Evolutionary conservation across 2,329 filamentous ascomycete genomes (phyloP).

Genomic region (Xylaria sp.): DNA sequence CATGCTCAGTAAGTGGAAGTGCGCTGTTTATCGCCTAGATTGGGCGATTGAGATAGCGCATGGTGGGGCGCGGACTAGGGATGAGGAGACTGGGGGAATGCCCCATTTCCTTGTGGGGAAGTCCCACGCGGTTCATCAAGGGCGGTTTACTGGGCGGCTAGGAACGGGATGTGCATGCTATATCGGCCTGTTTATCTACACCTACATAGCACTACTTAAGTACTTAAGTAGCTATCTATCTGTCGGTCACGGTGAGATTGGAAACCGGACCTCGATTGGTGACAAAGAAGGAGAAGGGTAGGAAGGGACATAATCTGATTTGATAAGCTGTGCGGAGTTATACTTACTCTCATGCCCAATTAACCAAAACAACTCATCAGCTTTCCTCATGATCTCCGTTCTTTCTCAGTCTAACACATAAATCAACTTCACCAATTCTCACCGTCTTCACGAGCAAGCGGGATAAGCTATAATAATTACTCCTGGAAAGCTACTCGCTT

Average conservation of each 20-base stretch:
- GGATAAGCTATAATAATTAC: not conserved
- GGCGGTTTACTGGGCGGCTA: conserved; percentile 20
- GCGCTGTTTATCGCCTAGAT: not conserved
- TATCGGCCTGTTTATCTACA: conserved; percentile 18
- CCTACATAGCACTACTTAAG: not conserved
- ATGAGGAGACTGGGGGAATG: conserved; percentile 16
- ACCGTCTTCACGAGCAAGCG: not conserved
- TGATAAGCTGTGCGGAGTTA: conserved; percentile 27
- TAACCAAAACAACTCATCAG: not conserved
- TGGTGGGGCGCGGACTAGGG: not conserved
- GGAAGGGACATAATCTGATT: conserved; percentile 1
- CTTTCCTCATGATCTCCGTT: not conserved
- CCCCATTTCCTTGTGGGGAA: conserved; percentile 41
- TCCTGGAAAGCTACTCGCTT: not conserved
- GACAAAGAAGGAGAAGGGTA: not conserved
- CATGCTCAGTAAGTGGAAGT: not conserved
- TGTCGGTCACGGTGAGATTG: conserved; percentile 1
- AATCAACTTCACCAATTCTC: not conserved
- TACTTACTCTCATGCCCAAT: not conserved
- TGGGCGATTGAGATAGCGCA: not conserved
- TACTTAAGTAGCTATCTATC: not conserved
- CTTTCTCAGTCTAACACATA: too few relatives aligned
- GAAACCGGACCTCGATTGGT: not conserved
- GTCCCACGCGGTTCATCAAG: conserved; percentile 43
- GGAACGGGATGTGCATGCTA: conserved; percentile 27